Percentiles rank a stretch among this genome's conserved stretches.
phyloP scores from a whole-genome alignment of 768 basidiomycete species.

The Tricholoma hemisulphureum region DNA sequence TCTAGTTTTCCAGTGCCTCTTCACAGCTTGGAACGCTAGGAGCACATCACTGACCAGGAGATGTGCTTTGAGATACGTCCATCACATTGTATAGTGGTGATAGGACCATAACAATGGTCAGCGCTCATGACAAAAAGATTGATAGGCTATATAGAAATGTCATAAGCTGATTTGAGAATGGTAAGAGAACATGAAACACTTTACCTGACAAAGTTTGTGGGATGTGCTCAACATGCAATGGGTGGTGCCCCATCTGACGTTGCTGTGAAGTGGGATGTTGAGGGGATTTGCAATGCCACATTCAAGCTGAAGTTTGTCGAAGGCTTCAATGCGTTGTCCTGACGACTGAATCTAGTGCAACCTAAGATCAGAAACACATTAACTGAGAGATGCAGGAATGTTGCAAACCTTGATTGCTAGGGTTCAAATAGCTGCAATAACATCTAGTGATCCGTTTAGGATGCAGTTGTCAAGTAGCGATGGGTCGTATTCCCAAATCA shows the following conservation, averaged over 20 bases:
- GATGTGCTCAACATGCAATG: not conserved
- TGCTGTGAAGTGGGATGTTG: not conserved
- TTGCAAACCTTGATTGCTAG: constrained; percentile 5
- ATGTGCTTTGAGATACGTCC: not conserved
- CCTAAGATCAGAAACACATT: not conserved
- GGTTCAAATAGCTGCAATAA: not conserved
- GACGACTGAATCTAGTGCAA: constrained; percentile 13
- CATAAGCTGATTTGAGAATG: not conserved
- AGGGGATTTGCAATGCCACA: not conserved
- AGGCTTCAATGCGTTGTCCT: not conserved
- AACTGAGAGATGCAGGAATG: not conserved
- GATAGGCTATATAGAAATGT: not conserved
- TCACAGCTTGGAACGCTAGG: too few relatives aligned
- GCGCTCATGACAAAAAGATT: constrained; percentile 1
- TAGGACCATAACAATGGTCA: not conserved
- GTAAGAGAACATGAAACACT: not conserved
- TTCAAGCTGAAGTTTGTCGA: constrained; percentile 14
- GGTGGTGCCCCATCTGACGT: not conserved
- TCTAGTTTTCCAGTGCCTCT: too few relatives aligned
- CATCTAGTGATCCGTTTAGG: not conserved
- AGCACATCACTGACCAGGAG: not conserved
- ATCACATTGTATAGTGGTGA: not conserved
- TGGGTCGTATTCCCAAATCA: not conserved
- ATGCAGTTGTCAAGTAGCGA: not conserved
- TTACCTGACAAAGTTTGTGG: not conserved